Percentiles rank a stretch among this genome's conserved stretches.
These are phyloP conservation scores for Beauveria pseudobassiana DNA, from an alignment of 2,329 filamentous ascomycete species.

Conservation along the genomic window DNA sequence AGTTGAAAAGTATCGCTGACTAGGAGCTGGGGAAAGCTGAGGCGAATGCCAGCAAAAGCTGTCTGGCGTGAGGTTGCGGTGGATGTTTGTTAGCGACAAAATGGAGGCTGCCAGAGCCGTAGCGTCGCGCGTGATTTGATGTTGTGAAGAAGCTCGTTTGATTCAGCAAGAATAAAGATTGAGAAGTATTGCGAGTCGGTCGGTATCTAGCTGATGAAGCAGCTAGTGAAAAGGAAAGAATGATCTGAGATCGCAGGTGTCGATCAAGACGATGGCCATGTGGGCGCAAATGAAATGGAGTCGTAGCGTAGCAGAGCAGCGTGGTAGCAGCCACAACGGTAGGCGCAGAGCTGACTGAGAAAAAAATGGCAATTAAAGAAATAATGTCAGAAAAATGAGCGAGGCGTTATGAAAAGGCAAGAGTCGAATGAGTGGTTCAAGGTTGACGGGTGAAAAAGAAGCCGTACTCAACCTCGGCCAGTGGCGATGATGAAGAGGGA, in stretches of 20 bases:
- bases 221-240: not conserved
- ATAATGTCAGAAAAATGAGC: not conserved
- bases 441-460: not conserved
- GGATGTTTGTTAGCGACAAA: not conserved
- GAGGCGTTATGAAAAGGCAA: not conserved
- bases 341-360: not conserved
- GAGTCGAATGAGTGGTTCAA: not conserved
- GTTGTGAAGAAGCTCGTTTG: not conserved
- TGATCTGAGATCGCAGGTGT: not conserved
- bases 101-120: not conserved
- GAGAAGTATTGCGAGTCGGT: not conserved
- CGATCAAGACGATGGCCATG: not conserved
- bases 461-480: not conserved
- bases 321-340: not conserved
- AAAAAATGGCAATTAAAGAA: not conserved
- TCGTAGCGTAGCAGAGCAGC: constrained; percentile 3
- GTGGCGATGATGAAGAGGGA: constrained; percentile 2
- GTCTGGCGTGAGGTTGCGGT: not conserved
- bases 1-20: not conserved
- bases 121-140: not conserved
- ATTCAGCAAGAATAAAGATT: not conserved
- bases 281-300: not conserved
- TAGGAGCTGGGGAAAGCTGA: not conserved
- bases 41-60: not conserved
- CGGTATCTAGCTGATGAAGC: not conserved